These are phyloP conservation scores for Eucalyptus polyanthemos DNA, from an alignment of 345 rosid species.

Conservation along the genomic window DNA sequence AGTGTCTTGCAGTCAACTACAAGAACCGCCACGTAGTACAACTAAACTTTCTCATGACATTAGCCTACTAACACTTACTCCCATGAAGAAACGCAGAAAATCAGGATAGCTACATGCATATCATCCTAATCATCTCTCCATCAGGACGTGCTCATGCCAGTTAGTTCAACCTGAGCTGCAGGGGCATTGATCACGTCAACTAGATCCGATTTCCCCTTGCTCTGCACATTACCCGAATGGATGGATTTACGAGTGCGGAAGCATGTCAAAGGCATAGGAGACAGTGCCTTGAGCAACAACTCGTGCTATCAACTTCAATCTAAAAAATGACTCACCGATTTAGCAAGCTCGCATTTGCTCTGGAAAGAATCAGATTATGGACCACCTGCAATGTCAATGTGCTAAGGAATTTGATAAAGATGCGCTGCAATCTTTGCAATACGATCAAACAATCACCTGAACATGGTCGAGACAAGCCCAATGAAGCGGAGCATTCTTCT, in stretches of 20 bases:
- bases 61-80: neutral
- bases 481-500: constrained; percentile 81
- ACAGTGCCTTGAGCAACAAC: neutral
- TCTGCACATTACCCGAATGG: neutral
- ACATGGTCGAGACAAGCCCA: constrained; percentile 35
- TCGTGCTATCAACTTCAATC: neutral
- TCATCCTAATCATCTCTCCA: neutral
- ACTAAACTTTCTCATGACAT: neutral
- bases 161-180: constrained; percentile 52
- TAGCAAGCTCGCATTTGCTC: constrained; percentile 47
- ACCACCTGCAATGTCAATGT: constrained; percentile 38
- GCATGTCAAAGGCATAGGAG: neutral
- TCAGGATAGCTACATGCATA: neutral
- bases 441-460: neutral
- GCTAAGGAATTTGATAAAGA: neutral
- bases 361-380: constrained; percentile 51
- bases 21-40: neutral
- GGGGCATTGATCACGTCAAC: constrained; percentile 51
- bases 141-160: constrained; percentile 27
- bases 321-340: constrained; percentile 26
- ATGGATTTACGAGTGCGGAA: no score
- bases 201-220: constrained; percentile 45
- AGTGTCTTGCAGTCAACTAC: neutral
- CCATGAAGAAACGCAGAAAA: neutral
- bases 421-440: neutral